A percentile compares a stretch with the other conserved stretches of the same genome.
These are phyloP conservation scores for Avicennia marina DNA, from an alignment of 257 asterid genomes.

Conservation along the genomic window DNA sequence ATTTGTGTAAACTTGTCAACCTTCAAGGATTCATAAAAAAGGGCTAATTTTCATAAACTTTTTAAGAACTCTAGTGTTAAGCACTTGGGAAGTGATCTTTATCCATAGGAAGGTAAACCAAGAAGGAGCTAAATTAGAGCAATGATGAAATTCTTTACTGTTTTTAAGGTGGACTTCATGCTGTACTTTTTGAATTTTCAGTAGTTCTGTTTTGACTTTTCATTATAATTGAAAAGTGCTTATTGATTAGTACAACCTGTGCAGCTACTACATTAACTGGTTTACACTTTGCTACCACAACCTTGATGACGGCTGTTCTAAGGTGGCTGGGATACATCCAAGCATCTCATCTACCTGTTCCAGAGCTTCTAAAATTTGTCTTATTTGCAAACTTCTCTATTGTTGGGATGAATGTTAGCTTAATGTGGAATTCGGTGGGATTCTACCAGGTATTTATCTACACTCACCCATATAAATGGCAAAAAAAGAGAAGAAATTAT, in stretches of 20 bases:
- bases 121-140: not conserved
- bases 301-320: conserved; percentile 89
- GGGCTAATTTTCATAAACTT: not conserved
- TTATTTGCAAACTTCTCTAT: conserved; percentile 93
- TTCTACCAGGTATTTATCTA: conserved; percentile 75
- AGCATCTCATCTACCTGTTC: conserved; percentile 75
- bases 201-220: not conserved
- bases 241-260: conserved; percentile 30
- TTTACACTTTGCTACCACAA: conserved; percentile 91
- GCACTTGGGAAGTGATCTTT: conserved; percentile 6
- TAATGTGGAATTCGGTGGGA: conserved; percentile 99
- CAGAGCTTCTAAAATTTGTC: conserved; percentile 84
- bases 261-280: conserved; percentile 99
- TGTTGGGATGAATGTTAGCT: conserved; percentile 98
- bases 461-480: not conserved
- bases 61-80: conserved; percentile 3
- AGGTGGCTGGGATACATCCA: conserved; percentile 97
- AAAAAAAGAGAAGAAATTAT: not conserved
- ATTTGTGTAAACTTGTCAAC: not conserved
- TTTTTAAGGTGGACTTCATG: not conserved
- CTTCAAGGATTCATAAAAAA: not conserved
- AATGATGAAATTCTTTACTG: conserved; percentile 3
- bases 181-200: not conserved
- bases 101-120: not conserved
- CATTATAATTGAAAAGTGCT: conserved; percentile 7